Percentiles rank a stretch among this genome's conserved stretches.
phyloP scores from a whole-genome alignment of 192 early-diverging fungal genomes.

The Gryganskiella cystojenkinii region DNA sequence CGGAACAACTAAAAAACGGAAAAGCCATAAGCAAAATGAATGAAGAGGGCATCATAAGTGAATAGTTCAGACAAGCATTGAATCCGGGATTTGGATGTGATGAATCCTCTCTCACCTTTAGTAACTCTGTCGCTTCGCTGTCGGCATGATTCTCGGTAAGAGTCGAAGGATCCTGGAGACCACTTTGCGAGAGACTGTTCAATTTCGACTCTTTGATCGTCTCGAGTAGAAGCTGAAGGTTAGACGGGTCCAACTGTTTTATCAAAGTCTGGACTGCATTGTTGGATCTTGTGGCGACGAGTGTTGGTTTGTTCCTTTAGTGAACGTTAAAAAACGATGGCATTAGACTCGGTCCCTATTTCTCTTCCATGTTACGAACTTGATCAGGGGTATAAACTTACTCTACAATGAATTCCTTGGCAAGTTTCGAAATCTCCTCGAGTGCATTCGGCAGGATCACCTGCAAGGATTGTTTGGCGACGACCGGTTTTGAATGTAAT shows the following conservation, averaged over 20 bases:
- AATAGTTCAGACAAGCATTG: not conserved
- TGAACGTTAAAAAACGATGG: not conserved
- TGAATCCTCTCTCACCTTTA: not conserved
- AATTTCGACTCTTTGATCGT: conserved; percentile 1
- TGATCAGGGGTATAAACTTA: not conserved
- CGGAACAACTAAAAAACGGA: conserved; percentile 7
- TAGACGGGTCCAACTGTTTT: too few species aligned
- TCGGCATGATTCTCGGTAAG: not conserved
- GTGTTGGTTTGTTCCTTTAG: too few species aligned
- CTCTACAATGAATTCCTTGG: conserved; percentile 11
- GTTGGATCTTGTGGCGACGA: too few species aligned
- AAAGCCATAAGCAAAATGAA: not conserved
- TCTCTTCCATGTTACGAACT: not conserved
- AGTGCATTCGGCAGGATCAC: conserved; percentile 3
- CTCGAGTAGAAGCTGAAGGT: not conserved
- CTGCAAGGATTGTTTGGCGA: too few species aligned
- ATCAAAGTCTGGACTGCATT: too few species aligned
- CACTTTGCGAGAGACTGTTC: not conserved
- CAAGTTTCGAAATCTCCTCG: not conserved
- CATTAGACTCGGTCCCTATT: not conserved
- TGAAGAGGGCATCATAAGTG: not conserved
- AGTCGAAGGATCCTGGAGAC: not conserved
- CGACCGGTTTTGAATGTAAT: not conserved
- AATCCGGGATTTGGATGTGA: not conserved
- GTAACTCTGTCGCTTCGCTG: conserved; percentile 2